phyloP scores from a whole-genome alignment of 345 rosid species.

The Laguncularia racemosa region DNA sequence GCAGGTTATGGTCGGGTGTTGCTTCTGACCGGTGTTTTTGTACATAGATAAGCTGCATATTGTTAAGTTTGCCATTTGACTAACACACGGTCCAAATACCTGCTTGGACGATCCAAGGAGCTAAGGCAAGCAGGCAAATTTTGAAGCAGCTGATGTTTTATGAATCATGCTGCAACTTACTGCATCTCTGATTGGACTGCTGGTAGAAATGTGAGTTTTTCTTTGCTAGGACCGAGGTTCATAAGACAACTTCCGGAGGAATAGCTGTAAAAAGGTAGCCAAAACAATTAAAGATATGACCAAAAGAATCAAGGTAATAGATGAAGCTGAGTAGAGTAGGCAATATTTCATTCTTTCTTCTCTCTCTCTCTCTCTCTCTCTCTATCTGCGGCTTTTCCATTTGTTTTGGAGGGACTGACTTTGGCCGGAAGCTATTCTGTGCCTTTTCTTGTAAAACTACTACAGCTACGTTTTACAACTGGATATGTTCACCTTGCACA shows the following conservation, averaged over 20 bases:
- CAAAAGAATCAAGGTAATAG: neutral
- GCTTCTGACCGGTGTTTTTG: conserved; percentile 6
- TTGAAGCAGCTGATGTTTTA: neutral
- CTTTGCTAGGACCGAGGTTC: conserved; percentile 5
- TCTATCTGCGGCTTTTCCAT: too few relatives aligned
- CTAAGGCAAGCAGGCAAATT: neutral
- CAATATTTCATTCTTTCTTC: conserved; percentile 29
- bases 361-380: conserved; percentile 7
- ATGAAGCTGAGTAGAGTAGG: conserved; percentile 18
- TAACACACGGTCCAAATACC: too few relatives aligned
- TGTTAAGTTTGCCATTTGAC: too few relatives aligned
- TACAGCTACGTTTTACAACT: too few relatives aligned
- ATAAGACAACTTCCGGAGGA: conserved; percentile 17
- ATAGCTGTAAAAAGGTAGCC: conserved; percentile 18
- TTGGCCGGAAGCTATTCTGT: too few relatives aligned
- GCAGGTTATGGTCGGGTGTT: neutral
- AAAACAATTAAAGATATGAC: conserved; percentile 1
- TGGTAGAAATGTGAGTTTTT: too few relatives aligned
- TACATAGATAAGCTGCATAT: conserved; percentile 3
- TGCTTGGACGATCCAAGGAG: too few relatives aligned
- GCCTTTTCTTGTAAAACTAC: too few relatives aligned
- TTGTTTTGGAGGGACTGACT: too few relatives aligned
- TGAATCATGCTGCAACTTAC: too few relatives aligned
- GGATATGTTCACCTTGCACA: too few relatives aligned
- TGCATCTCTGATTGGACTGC: too few relatives aligned